Conservation (phyloP, 2,329 filamentous ascomycete genomes). For the Aspergillus unguis region DNA sequence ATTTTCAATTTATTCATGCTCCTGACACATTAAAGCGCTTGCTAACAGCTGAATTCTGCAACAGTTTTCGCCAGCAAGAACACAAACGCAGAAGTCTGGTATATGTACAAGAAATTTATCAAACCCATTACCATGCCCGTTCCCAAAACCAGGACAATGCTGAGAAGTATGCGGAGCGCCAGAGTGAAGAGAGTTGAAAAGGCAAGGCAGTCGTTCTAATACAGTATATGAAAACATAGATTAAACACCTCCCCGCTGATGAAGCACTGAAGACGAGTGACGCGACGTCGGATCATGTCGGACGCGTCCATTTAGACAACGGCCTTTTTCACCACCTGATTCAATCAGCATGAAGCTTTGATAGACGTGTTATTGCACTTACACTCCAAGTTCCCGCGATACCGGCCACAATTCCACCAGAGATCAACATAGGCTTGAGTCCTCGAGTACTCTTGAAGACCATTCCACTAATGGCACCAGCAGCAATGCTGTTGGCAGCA, state of each 20-base stretch:
- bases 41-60: slow-evolving; percentile 23
- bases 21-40: slow-evolving; percentile 30
- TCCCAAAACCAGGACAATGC: slow-evolving; percentile 40
- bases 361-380: slow-evolving; percentile 44
- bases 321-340: slow-evolving; percentile 51
- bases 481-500: slow-evolving; percentile 78
- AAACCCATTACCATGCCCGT: slow-evolving; percentile 41
- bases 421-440: slow-evolving; percentile 88
- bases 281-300: slow-evolving; percentile 18
- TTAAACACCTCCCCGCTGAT: slow-evolving; percentile 26
- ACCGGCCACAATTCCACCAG: slow-evolving; percentile 80
- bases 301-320: slow-evolving; percentile 41
- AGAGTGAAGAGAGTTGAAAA: slow-evolving; percentile 42
- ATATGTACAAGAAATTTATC: slow-evolving; percentile 43
- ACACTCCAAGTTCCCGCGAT: slow-evolving; percentile 89
- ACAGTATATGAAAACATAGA: slow-evolving; percentile 30
- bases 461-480: slow-evolving; percentile 84
- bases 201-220: slow-evolving; percentile 37
- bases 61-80: slow-evolving; percentile 26
- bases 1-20: slow-evolving; percentile 21
- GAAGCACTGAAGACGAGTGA: slow-evolving; percentile 19
- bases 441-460: slow-evolving; percentile 96
- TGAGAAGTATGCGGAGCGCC: slow-evolving; percentile 41
- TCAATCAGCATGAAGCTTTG: slow-evolving; percentile 10
- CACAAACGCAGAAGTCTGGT: slow-evolving; percentile 36